Conservation (phyloP, 345 rosid genomes). For the Citrus trifoliata region DNA sequence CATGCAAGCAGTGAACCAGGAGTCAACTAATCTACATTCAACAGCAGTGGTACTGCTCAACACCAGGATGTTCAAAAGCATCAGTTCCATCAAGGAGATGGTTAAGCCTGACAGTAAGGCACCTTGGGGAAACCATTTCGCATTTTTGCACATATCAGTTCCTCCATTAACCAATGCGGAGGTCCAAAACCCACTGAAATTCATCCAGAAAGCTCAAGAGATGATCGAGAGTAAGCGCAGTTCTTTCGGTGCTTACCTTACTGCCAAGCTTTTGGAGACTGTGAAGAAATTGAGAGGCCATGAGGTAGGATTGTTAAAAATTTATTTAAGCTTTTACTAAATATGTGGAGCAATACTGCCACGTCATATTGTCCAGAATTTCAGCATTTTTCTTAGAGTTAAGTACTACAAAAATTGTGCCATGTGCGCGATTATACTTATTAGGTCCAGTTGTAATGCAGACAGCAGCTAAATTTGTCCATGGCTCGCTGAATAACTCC, state of each 20-base stretch:
- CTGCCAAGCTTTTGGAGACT: constrained; percentile 10
- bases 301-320: too few species aligned
- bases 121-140: constrained; percentile 42
- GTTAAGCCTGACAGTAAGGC: constrained; percentile 18
- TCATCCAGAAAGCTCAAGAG: constrained; percentile 15
- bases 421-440: too few species aligned
- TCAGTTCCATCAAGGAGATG: constrained; percentile 38
- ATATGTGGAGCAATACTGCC: too few species aligned
- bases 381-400: too few species aligned
- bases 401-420: too few species aligned
- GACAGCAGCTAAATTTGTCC: constrained; percentile 23
- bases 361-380: too few species aligned
- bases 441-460: not conserved
- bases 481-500: constrained; percentile 19
- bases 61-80: constrained; percentile 28
- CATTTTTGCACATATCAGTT: constrained; percentile 28
- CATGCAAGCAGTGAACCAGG: constrained; percentile 15
- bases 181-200: constrained; percentile 10
- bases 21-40: constrained; percentile 3
- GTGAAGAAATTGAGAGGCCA: not conserved
- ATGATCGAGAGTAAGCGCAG: constrained; percentile 13
- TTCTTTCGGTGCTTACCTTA: constrained; percentile 22
- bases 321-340: too few species aligned
- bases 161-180: constrained; percentile 9
- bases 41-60: constrained; percentile 38